Evolutionary conservation across 768 basidiomycete genomes (phyloP).

Genomic region (Nidularia pulvinata): DNA sequence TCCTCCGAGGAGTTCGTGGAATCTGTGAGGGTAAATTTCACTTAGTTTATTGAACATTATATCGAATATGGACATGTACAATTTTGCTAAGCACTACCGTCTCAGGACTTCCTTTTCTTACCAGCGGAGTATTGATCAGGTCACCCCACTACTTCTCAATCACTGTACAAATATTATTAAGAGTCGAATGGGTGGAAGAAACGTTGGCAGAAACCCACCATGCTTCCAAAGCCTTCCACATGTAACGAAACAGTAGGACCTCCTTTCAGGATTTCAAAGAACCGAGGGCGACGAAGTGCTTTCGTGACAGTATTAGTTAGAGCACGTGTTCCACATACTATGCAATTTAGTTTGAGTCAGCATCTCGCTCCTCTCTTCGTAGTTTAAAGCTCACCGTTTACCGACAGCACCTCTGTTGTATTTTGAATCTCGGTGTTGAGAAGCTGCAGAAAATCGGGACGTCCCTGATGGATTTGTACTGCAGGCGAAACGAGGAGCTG

Average conservation of each 20-base stretch:
- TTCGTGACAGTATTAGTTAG: constrained; percentile 28
- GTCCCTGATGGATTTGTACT: constrained; percentile 20
- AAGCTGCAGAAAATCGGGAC: constrained; percentile 27
- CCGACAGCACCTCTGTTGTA: constrained; percentile 29
- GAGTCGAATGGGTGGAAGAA: too few species aligned
- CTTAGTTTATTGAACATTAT: too few species aligned
- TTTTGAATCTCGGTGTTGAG: constrained; percentile 23
- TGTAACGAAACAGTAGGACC: constrained; percentile 31
- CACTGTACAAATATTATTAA: too few species aligned
- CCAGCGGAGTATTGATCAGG: too few species aligned
- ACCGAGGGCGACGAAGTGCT: constrained; percentile 28
- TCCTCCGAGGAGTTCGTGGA: not conserved
- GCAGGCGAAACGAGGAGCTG: constrained; percentile 16
- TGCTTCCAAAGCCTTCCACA: constrained; percentile 26
- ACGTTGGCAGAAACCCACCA: too few species aligned
- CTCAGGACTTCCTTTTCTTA: too few species aligned
- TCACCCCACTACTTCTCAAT: too few species aligned
- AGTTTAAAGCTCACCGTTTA: constrained; percentile 28
- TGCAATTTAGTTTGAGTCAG: not conserved
- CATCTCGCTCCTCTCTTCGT: not conserved
- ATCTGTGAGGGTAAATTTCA: not conserved
- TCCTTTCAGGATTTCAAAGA: constrained; percentile 24
- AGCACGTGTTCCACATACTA: constrained; percentile 39
- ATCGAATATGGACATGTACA: too few species aligned
- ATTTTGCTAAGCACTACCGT: too few species aligned